These are phyloP conservation scores for Trichoderma arundinaceum DNA, from an alignment of 2,329 filamentous ascomycete species.

Conservation along the genomic window DNA sequence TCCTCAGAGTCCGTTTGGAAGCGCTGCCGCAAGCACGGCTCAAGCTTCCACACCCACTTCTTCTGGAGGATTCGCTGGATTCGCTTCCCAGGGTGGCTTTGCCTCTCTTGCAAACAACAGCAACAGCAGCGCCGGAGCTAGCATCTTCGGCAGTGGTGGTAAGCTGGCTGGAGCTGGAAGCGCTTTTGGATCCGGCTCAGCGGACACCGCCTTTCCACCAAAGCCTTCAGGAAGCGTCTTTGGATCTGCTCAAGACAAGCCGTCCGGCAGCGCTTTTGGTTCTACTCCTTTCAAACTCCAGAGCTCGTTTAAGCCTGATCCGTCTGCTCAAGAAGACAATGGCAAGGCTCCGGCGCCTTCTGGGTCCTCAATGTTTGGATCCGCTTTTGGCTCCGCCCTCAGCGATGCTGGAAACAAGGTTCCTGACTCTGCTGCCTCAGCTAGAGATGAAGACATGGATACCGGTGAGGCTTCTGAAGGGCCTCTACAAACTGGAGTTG, in stretches of 20 bases:
- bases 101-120: constrained; percentile 51
- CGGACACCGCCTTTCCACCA: constrained; percentile 56
- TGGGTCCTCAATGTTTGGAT: constrained; percentile 64
- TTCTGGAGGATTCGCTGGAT: constrained; percentile 59
- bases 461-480: constrained; percentile 44
- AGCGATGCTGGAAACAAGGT: constrained; percentile 52
- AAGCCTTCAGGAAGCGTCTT: constrained; percentile 38
- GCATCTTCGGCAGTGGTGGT: constrained; percentile 46
- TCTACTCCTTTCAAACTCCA: constrained; percentile 69
- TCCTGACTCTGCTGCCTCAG: constrained; percentile 42
- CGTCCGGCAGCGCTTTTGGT: constrained; percentile 48
- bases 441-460: constrained; percentile 62
- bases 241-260: constrained; percentile 64
- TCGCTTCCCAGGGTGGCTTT: constrained; percentile 62
- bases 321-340: constrained; percentile 63
- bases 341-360: constrained; percentile 52
- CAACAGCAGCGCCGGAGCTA: constrained; percentile 44
- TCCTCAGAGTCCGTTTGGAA: constrained; percentile 48
- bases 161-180: constrained; percentile 45
- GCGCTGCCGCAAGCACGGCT: constrained; percentile 37
- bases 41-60: constrained; percentile 44
- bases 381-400: constrained; percentile 64
- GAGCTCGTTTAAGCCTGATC: constrained; percentile 70
- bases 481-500: constrained; percentile 46
- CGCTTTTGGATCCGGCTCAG: constrained; percentile 42